Conservation (phyloP, 2,329 filamentous ascomycete genomes). For the Fusarium decemcellulare region DNA sequence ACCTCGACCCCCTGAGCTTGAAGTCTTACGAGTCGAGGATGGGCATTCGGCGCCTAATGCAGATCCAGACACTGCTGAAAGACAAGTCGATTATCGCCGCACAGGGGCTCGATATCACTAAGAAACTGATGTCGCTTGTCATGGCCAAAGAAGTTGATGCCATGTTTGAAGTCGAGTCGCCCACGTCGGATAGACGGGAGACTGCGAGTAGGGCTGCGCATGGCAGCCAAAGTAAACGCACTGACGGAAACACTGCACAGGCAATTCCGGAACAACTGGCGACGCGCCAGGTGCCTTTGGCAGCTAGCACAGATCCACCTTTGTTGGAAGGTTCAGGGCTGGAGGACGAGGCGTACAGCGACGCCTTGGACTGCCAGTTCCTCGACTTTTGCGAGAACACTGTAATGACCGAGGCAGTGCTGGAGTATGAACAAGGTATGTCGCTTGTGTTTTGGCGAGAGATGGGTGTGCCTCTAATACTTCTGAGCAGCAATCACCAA, state of each 20-base stretch:
- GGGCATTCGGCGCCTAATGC: slow-evolving; percentile 42
- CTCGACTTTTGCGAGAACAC: slow-evolving; percentile 16
- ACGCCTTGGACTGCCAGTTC: background rate
- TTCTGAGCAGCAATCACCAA: background rate
- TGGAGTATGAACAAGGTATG: slow-evolving; percentile 1
- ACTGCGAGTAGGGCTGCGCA: too few relatives aligned
- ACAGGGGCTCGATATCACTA: slow-evolving; percentile 41
- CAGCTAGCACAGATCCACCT: background rate
- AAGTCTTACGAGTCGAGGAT: slow-evolving; percentile 39
- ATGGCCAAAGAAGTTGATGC: slow-evolving; percentile 40
- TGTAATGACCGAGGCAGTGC: slow-evolving; percentile 7
- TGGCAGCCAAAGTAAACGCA: too few relatives aligned
- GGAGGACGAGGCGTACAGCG: background rate
- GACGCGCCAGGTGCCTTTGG: background rate
- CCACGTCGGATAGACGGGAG: too few relatives aligned
- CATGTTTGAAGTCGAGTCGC: slow-evolving; percentile 31
- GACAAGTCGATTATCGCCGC: slow-evolving; percentile 39
- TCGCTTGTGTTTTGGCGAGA: background rate
- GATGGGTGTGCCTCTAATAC: background rate
- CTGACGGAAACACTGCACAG: background rate
- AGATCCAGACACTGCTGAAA: slow-evolving; percentile 39
- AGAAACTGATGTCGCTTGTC: slow-evolving; percentile 38
- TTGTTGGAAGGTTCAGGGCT: background rate
- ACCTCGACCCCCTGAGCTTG: slow-evolving; percentile 35
- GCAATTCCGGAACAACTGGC: background rate